Evolutionary conservation across 2,329 filamentous ascomycete species (phyloP).

Genomic region (Alternaria atra): DNA sequence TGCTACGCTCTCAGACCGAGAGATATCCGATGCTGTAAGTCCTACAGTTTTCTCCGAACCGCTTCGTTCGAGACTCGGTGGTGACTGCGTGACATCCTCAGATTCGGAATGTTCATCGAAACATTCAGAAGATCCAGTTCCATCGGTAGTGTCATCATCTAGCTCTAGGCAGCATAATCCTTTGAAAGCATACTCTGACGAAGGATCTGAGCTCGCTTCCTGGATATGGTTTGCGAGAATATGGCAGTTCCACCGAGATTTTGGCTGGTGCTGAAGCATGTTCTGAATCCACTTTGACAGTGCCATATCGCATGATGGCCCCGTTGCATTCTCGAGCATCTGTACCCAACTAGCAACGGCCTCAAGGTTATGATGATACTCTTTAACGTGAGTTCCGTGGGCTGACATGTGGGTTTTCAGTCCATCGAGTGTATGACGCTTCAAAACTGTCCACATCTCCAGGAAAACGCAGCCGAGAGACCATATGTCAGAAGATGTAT

Average conservation of each 20-base stretch:
- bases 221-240: background rate
- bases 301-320: background rate
- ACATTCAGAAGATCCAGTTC: background rate
- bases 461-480: slow-evolving; percentile 33
- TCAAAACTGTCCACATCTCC: slow-evolving; percentile 28
- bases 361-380: background rate
- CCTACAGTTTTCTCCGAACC: too few species aligned
- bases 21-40: too few species aligned
- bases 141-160: background rate
- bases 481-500: slow-evolving; percentile 32
- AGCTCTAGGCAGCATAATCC: background rate
- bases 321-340: background rate
- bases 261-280: background rate
- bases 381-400: background rate
- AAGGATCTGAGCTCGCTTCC: background rate
- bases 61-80: too few species aligned
- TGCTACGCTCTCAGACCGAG: too few species aligned
- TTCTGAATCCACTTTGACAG: background rate
- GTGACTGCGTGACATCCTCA: too few species aligned
- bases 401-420: background rate
- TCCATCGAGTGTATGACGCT: background rate
- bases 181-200: background rate
- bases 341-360: background rate
- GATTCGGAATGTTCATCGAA: too few species aligned
- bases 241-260: background rate